Evolutionary conservation across 257 asterid genomes (phyloP).

Genomic region (Nicotiana tomentosiformis): DNA sequence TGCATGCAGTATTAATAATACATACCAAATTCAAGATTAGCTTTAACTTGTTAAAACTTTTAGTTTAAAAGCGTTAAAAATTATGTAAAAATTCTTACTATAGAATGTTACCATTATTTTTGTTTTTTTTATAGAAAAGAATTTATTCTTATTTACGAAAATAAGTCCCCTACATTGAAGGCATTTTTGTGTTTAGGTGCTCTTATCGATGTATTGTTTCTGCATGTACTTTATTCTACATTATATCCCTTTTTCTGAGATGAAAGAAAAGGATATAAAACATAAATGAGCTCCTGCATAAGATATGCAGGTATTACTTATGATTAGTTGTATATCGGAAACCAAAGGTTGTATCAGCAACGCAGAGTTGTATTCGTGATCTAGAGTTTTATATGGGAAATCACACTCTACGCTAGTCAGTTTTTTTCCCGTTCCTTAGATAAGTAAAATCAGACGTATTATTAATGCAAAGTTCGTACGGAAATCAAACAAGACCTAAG

Average conservation of each 20-base stretch:
- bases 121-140: not conserved
- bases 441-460: not conserved
- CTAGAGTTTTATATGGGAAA: not conserved
- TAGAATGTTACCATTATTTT: not conserved
- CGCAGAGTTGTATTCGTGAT: not conserved
- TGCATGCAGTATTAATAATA: not conserved
- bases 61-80: not conserved
- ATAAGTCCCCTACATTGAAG: not conserved
- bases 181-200: not conserved
- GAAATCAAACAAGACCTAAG: not conserved
- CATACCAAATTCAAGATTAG: not conserved
- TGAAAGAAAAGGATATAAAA: not conserved
- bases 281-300: not conserved
- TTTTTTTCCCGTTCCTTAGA: not conserved
- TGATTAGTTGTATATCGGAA: not conserved
- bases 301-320: not conserved
- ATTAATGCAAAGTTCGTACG: not conserved
- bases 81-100: not conserved
- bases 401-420: not conserved
- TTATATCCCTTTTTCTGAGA: no score
- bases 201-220: not conserved
- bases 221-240: not conserved
- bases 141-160: not conserved
- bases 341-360: not conserved
- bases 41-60: not conserved